Percentiles rank a stretch among this genome's conserved stretches.
Evolutionary conservation across 1,284 basidiomycete species (phyloP).

Genomic region (Tilletia walkeri): DNA sequence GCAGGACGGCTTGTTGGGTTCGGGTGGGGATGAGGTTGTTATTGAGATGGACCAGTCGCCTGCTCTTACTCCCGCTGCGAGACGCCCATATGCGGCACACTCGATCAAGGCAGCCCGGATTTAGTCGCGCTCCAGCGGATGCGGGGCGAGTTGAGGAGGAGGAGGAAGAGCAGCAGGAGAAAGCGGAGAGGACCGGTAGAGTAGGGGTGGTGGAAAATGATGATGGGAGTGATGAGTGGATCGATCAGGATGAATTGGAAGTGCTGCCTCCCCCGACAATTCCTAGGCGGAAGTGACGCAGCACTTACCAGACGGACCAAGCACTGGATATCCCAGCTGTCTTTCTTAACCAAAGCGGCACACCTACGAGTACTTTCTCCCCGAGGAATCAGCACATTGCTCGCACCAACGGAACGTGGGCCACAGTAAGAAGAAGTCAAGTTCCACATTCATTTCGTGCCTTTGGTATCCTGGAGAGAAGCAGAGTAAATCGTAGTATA

Average conservation of each 20-base stretch:
- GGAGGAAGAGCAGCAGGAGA: neutral
- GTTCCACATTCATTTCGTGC: no score
- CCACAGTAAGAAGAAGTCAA: no score
- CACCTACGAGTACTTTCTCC: no score
- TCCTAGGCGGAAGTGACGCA: no score
- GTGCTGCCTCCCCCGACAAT: no score
- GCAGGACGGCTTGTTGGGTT: neutral
- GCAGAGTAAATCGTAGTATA: no score
- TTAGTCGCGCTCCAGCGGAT: neutral
- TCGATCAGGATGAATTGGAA: conserved; percentile 4
- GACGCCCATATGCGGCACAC: neutral
- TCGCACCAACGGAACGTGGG: no score
- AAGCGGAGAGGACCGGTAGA: neutral
- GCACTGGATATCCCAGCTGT: no score
- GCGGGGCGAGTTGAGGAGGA: neutral
- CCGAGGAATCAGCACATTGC: no score
- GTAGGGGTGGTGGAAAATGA: neutral
- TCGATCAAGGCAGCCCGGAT: conserved; percentile 7
- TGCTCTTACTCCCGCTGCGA: neutral
- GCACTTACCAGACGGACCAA: no score
- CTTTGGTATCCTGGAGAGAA: no score
- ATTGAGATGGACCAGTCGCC: conserved; percentile 14
- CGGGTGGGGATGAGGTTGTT: conserved; percentile 1
- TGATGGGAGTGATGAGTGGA: conserved; percentile 11
- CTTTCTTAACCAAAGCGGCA: no score